Evolutionary conservation across 805 yeast species (phyloP), one percentile per base, ranked within the genome.

Genomic region (Spathaspora girioi): DNA sequence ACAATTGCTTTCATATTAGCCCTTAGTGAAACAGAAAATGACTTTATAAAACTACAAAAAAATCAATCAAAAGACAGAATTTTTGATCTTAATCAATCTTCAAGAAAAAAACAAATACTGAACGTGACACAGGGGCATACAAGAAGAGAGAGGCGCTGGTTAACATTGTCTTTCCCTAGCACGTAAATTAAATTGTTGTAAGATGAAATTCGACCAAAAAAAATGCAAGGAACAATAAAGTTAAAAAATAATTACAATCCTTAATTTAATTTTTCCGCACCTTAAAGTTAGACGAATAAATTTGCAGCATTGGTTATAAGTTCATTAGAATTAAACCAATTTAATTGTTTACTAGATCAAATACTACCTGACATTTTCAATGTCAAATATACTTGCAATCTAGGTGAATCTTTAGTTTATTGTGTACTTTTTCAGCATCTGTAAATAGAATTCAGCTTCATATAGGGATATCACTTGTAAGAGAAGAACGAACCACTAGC

Each of bases 1-100:
- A 60, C 65, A 43, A 62, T 60, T 27, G 65, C 66, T 52, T 56
- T 57, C 66, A 62, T 62, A 12, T 15, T 40, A 23, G 6, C 6
- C 26, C 26, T 6, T n/a, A n/a, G n/a, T n/a, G n/a, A n/a, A n/a
- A n/a, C n/a, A n/a, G n/a, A n/a, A n/a, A n/a, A n/a, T n/a, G n/a
- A n/a, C n/a, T n/a, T n/a, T n/a, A n/a, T n/a, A n/a, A 23, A 23
- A 23, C 26, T 23, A 4, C 26, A 23, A 23, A 23, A 23, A 6
- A 23, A 6, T 4, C 6, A 23, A 31, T 31, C 35, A 31, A 31
- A 31, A 8, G n/a, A 10, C 4, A 31, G 8, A 31, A 31, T 10
- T 31, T 31, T 31, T 31, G 35, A 31, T 31, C 31, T 27, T 27
- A 27, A 11, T 27, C 7, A 11, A 14, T 11, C 35, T 11, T 7